Evolutionary conservation across 495 filamentous ascomycete genomes (phyloP).

Genomic region (Hypomontagnella submonticulosa): DNA sequence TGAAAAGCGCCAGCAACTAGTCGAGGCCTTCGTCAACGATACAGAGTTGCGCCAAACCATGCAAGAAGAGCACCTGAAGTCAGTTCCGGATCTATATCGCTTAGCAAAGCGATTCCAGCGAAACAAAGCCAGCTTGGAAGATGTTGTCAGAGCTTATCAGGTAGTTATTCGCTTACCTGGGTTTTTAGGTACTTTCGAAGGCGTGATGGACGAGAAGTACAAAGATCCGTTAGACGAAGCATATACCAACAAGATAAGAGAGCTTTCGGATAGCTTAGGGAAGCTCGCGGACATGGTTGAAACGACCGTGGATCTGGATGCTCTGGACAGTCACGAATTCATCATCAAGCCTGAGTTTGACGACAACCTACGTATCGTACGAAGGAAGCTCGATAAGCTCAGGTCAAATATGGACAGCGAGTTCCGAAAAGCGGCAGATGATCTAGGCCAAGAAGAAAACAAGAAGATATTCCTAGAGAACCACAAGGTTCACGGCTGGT

Average conservation of each 20-base stretch:
- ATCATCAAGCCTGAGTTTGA: constrained; percentile 99
- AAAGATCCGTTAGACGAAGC: constrained; percentile 86
- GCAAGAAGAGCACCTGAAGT: constrained; percentile 95
- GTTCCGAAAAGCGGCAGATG: constrained; percentile 77
- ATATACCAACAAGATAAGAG: constrained; percentile 84
- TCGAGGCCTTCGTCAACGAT: constrained; percentile 93
- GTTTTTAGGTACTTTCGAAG: constrained; percentile 88
- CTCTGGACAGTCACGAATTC: constrained; percentile 96
- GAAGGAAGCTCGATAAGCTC: constrained; percentile 89
- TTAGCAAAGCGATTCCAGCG: constrained; percentile 94
- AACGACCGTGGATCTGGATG: constrained; percentile 95
- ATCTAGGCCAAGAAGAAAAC: constrained; percentile 92
- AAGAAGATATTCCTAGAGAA: constrained; percentile 99
- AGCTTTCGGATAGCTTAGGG: constrained; percentile 79
- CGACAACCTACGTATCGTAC: constrained; percentile 85
- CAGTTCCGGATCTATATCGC: constrained; percentile 93
- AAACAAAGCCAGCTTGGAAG: constrained; percentile 89
- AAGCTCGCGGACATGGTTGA: constrained; percentile 98
- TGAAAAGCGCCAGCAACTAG: constrained; percentile 89
- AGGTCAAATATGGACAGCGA: constrained; percentile 85
- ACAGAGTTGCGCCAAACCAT: constrained; percentile 96
- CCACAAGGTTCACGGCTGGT: constrained; percentile 95
- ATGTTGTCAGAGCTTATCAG: constrained; percentile 95
- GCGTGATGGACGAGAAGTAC: constrained; percentile 95
- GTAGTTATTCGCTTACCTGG: constrained; percentile 91